Evolutionary conservation across 345 rosid species (phyloP).

Genomic region (Rhodamnia argentea): DNA sequence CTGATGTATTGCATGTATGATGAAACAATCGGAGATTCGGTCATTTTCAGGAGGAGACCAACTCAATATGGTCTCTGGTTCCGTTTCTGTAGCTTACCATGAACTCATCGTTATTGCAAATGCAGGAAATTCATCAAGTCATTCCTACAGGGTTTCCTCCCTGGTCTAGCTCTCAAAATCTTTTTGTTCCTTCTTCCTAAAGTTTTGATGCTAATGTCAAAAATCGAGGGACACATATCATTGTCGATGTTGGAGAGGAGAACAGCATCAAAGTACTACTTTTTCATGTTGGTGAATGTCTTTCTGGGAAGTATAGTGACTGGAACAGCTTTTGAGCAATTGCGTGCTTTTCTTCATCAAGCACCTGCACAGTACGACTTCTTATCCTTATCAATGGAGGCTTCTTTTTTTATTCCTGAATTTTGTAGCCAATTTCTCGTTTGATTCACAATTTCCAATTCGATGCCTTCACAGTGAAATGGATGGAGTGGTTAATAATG

Average conservation of each 20-base stretch:
- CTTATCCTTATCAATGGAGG: neutral
- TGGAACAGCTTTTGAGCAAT: slow-evolving; percentile 92
- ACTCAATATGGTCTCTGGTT: neutral
- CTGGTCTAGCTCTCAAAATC: slow-evolving; percentile 87
- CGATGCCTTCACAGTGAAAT: neutral
- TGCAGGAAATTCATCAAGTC: slow-evolving; percentile 87
- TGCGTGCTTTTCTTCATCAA: slow-evolving; percentile 79
- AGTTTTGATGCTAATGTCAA: slow-evolving; percentile 79
- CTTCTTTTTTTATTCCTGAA: neutral
- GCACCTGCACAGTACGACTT: slow-evolving; percentile 75
- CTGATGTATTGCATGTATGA: neutral
- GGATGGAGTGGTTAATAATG: neutral
- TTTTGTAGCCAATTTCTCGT: neutral
- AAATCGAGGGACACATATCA: slow-evolving; percentile 87
- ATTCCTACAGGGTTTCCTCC: slow-evolving; percentile 94
- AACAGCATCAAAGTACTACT: slow-evolving; percentile 84
- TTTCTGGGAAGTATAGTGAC: slow-evolving; percentile 91
- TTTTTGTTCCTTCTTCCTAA: slow-evolving; percentile 71
- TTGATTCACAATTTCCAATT: neutral
- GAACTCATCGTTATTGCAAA: neutral
- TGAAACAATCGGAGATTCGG: neutral
- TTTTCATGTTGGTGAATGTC: slow-evolving; percentile 93
- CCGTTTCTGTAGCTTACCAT: neutral
- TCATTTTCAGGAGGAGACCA: neutral
- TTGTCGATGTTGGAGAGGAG: slow-evolving; percentile 69